A percentile compares a stretch with the other conserved stretches of the same genome.
phyloP scores from a whole-genome alignment of 2,329 filamentous ascomycete species.

The Aspergillus pseudoviridinutans region DNA sequence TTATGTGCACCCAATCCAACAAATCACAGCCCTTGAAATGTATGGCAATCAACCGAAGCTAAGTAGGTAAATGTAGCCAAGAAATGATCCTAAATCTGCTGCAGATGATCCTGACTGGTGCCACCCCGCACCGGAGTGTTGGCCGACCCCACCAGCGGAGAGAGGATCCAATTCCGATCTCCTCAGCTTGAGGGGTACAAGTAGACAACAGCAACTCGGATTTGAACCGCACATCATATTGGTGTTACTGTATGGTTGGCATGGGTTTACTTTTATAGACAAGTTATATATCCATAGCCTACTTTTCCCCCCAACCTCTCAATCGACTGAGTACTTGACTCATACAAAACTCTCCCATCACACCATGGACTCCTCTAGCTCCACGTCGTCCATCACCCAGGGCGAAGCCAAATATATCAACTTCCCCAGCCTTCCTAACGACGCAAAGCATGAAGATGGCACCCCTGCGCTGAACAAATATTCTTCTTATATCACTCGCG shows the following conservation, averaged over 20 bases:
- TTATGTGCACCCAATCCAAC: not conserved
- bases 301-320: not conserved
- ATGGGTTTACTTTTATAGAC: not conserved
- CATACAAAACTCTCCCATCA: not conserved
- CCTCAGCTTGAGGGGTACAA: not conserved
- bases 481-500: slow-evolving; percentile 75
- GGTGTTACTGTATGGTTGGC: not conserved
- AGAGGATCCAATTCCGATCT: slow-evolving; percentile 20
- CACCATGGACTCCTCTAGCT: slow-evolving; percentile 22
- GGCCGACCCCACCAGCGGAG: slow-evolving; percentile 22
- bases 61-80: not conserved
- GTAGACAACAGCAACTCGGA: slow-evolving; percentile 15
- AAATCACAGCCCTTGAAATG: slow-evolving; percentile 2
- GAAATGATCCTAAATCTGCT: slow-evolving; percentile 1
- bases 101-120: slow-evolving; percentile 1
- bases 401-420: slow-evolving; percentile 52
- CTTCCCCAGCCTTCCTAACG: slow-evolving; percentile 54
- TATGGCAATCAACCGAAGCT: slow-evolving; percentile 1
- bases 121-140: slow-evolving; percentile 15
- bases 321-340: slow-evolving; percentile 4
- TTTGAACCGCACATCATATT: slow-evolving; percentile 8
- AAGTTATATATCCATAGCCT: not conserved
- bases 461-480: slow-evolving; percentile 74
- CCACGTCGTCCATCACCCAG: slow-evolving; percentile 23
- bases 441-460: slow-evolving; percentile 51